These are phyloP conservation scores for Podaxis sp. DNA, from an alignment of 768 basidiomycete species.

Conservation along the genomic window DNA sequence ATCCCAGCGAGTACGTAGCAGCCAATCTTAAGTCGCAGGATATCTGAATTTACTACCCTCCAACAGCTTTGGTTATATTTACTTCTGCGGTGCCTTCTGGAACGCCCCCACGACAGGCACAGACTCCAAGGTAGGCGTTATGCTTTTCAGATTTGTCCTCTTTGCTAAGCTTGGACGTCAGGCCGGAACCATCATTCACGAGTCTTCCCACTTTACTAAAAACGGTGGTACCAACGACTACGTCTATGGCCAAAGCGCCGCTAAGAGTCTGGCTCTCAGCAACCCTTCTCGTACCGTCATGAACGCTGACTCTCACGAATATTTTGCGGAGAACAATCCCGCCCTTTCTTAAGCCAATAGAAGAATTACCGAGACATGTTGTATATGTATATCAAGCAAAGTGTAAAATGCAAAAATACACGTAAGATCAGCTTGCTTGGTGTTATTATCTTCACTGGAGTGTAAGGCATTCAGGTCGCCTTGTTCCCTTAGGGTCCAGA, in stretches of 20 bases:
- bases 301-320: conserved; percentile 47
- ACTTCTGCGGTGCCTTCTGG: conserved; percentile 52
- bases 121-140: conserved; percentile 36
- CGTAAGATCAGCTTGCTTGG: no score
- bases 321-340: conserved; percentile 48
- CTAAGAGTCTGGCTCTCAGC: conserved; percentile 40
- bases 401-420: no score
- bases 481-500: no score
- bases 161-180: neutral
- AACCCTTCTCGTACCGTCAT: conserved; percentile 33
- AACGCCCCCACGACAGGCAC: conserved; percentile 41
- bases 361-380: neutral
- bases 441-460: no score
- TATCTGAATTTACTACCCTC: neutral
- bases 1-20: conserved; percentile 27
- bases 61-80: conserved; percentile 34
- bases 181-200: conserved; percentile 36
- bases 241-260: conserved; percentile 41
- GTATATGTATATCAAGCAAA: neutral
- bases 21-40: neutral
- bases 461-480: no score
- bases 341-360: conserved; percentile 15
- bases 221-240: conserved; percentile 44
- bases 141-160: neutral
- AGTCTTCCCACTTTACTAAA: conserved; percentile 43